phyloP scores from a whole-genome alignment of 1,139 yeast species.

The Diutina rugosa region DNA sequence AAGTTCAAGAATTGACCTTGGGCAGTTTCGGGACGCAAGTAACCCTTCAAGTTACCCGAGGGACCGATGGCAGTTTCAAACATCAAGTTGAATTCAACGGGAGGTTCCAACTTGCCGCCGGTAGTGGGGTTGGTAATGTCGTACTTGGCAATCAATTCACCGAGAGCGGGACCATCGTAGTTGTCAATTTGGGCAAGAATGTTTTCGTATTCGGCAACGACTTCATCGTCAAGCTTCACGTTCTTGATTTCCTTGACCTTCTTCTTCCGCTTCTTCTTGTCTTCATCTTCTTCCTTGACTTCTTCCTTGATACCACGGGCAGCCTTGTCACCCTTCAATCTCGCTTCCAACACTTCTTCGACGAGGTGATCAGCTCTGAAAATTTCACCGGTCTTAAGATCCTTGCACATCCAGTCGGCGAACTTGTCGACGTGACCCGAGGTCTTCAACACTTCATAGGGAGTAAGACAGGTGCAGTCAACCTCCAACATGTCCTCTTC shows the following conservation, averaged over 20 bases:
- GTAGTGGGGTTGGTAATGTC: conserved; percentile 86
- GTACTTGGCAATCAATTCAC: conserved; percentile 71
- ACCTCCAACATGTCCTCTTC: conserved; percentile 99
- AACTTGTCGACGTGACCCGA: conserved; percentile 99
- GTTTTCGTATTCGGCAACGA: conserved; percentile 68
- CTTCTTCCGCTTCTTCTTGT: conserved; percentile 67
- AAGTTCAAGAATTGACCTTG: conserved; percentile 98
- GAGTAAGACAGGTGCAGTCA: conserved; percentile 95
- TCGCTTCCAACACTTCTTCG: conserved; percentile 91
- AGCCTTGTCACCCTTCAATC: conserved; percentile 91
- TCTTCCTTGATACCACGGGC: conserved; percentile 63
- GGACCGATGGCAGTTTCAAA: conserved; percentile 99
- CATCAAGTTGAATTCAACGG: conserved; percentile 95
- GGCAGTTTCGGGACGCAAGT: conserved; percentile 96
- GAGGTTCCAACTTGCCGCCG: conserved; percentile 75
- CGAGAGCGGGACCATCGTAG: conserved; percentile 83
- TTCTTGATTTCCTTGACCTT: conserved; percentile 94
- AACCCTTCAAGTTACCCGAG: conserved; percentile 91
- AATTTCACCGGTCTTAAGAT: conserved; percentile 90
- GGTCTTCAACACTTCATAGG: conserved; percentile 93
- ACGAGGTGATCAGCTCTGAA: conserved; percentile 97
- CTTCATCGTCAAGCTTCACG: conserved; percentile 70
- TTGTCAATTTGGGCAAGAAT: conserved; percentile 93
- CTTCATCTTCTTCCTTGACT: conserved; percentile 45
- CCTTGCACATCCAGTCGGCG: conserved; percentile 99